A percentile compares a stretch with the other conserved stretches of the same genome.
These are phyloP conservation scores for Leonotis leonurus DNA, from an alignment of 257 asterid genomes.

Conservation along the genomic window DNA sequence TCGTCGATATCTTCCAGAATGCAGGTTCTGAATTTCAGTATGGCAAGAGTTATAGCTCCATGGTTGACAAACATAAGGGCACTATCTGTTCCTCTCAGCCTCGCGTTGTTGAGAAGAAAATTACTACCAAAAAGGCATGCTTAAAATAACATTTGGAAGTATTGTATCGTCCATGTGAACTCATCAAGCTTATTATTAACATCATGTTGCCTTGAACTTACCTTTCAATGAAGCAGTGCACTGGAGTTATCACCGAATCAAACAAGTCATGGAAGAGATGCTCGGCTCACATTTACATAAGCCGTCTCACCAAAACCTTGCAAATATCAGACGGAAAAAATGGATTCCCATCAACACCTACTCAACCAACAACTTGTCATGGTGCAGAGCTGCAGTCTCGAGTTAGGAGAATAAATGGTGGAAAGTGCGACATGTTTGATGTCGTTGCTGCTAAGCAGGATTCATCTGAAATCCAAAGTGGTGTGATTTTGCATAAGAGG, in stretches of 20 bases:
- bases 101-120: constrained; percentile 6
- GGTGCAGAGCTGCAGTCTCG: constrained; percentile 24
- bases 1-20: constrained; percentile 16
- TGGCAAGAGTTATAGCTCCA: constrained; percentile 12
- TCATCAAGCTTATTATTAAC: not conserved
- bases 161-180: not conserved
- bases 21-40: constrained; percentile 17
- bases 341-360: constrained; percentile 21
- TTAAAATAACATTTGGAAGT: not conserved
- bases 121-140: constrained; percentile 37
- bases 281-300: constrained; percentile 50
- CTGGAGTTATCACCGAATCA: constrained; percentile 22
- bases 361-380: constrained; percentile 20
- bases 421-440: constrained; percentile 3
- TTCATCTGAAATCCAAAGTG: constrained; percentile 39
- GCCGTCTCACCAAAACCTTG: constrained; percentile 45
- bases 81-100: constrained; percentile 26
- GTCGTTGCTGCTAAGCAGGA: constrained; percentile 24
- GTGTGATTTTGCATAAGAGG: constrained; percentile 42
- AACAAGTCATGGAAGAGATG: constrained; percentile 59
- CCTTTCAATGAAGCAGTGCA: constrained; percentile 25
- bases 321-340: constrained; percentile 33
- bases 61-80: constrained; percentile 21
- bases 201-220: no score
- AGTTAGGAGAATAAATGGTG: constrained; percentile 7